phyloP scores from a whole-genome alignment of 2,329 filamentous ascomycete genomes.

The Leptographium flavum region DNA sequence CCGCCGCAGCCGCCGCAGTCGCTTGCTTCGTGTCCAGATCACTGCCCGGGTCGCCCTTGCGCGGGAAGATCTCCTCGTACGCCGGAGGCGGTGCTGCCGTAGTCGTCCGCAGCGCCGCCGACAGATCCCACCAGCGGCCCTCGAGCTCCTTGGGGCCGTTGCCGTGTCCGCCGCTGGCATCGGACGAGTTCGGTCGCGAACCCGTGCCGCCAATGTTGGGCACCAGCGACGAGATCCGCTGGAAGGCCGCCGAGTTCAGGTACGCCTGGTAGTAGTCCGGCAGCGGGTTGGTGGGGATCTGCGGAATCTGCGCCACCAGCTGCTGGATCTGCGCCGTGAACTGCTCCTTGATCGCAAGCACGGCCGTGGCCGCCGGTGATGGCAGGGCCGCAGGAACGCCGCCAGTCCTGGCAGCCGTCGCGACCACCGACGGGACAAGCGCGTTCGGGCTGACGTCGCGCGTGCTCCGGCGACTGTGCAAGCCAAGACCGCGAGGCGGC shows the following conservation, averaged over 20 bases:
- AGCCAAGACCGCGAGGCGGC: neutral
- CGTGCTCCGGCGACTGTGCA: constrained; percentile 9
- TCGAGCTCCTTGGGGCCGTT: constrained; percentile 30
- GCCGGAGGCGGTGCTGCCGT: constrained; percentile 49
- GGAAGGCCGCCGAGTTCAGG: constrained; percentile 44
- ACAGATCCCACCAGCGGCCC: constrained; percentile 52
- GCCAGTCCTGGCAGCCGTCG: constrained; percentile 7
- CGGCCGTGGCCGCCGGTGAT: constrained; percentile 45
- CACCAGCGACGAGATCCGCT: constrained; percentile 58
- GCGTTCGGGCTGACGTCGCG: constrained; percentile 12
- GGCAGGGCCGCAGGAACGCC: constrained; percentile 25
- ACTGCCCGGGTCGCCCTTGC: constrained; percentile 15
- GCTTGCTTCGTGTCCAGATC: constrained; percentile 41
- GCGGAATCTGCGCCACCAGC: constrained; percentile 37
- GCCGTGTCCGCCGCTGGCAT: constrained; percentile 22
- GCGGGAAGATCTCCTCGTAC: constrained; percentile 59
- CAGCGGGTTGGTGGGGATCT: constrained; percentile 35
- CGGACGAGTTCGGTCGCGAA: constrained; percentile 33
- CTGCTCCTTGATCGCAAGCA: constrained; percentile 60
- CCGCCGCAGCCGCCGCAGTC: constrained; percentile 16
- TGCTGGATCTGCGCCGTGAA: constrained; percentile 61
- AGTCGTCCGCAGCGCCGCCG: constrained; percentile 31
- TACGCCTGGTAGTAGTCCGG: constrained; percentile 57
- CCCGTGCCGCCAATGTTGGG: constrained; percentile 38
- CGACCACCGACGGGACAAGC: neutral